Conservation (phyloP, 176 grass and related monocot genomes). For the Aegilops tauschii region DNA sequence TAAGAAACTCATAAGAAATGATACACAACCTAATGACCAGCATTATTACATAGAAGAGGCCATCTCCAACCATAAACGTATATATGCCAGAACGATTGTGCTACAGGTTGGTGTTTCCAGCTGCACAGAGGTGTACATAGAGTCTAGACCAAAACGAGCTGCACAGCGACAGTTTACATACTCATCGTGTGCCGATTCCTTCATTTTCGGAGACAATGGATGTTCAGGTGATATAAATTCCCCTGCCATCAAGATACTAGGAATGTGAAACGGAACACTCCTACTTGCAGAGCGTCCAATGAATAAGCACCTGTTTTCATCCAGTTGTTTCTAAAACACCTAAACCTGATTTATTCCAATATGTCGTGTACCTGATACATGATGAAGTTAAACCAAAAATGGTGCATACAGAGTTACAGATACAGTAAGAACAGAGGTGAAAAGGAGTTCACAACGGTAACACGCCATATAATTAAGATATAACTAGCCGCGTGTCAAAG, state of each 20-base stretch:
- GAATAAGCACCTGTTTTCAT: slow-evolving; percentile 61
- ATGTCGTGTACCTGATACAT: slow-evolving; percentile 56
- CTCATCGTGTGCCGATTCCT: no score
- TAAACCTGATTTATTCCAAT: slow-evolving; percentile 70
- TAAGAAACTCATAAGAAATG: no score
- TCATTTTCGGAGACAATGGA: slow-evolving; percentile 2
- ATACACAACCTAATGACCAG: no score
- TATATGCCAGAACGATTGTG: no score
- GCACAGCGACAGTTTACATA: no score
- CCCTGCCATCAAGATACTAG: slow-evolving; percentile 12
- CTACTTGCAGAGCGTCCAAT: slow-evolving; percentile 77
- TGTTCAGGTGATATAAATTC: slow-evolving; percentile 40
- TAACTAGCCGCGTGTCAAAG: slow-evolving; percentile 77
- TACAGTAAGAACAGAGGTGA: background rate
- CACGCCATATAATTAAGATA: no score
- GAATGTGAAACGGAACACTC: slow-evolving; percentile 21
- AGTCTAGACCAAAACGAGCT: no score
- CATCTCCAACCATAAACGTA: no score
- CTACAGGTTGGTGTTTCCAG: no score
- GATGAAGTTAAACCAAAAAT: background rate
- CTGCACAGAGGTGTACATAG: no score
- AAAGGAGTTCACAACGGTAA: background rate
- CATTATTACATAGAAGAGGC: no score
- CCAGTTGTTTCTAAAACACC: slow-evolving; percentile 69
- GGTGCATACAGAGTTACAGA: background rate